Evolutionary conservation across 1,284 basidiomycete genomes (phyloP), one percentile per base, ranked within the genome.

Genomic region (Puccinia hordei): DNA sequence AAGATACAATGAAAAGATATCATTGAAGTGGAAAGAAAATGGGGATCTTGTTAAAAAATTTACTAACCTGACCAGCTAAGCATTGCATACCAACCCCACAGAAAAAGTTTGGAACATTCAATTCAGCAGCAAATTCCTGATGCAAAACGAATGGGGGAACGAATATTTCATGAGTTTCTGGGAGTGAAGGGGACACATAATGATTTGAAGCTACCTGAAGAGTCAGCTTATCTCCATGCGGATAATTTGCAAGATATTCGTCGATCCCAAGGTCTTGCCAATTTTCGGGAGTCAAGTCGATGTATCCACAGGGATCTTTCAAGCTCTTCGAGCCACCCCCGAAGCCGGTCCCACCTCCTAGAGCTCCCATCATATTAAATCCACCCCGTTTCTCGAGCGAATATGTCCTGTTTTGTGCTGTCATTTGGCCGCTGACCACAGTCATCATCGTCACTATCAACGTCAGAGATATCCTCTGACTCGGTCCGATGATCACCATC

Each of bases 71-170:
- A 24, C 77, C 77, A 73, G 77, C 77, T 24, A 24, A 63, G 24
- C 77, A 80, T 51, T 80, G 35, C 77, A 73, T 63, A 22, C 77
- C 77, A 6, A 80, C 38, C 30, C 77, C 77, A 53, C 77, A 80
- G 27, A 63, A 73, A 61, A 80, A 80, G 17, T 80, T 80, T 17
- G 77, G 77, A 33, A 65, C 30, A 61, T 80, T 80, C 13, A 72
- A 46, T 38, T 80, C 57, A 51, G 68, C 69, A 1, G 77, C 77
- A 73, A 73, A 80, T 61, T 80, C 44, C 69, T 80, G 15, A 27
- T 3, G n/a, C 15, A 4, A 30, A 61, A 61, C 13, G 27, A 22
- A 22, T 22, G 19, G 22, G 1, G 8, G 30, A 35, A 61, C 9
- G 19, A 61, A 35, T 8, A 69, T 13, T 4, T 19, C 15, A 69